Conservation (phyloP, 139 green algal species). For the Chlamydomonas eustigma region DNA sequence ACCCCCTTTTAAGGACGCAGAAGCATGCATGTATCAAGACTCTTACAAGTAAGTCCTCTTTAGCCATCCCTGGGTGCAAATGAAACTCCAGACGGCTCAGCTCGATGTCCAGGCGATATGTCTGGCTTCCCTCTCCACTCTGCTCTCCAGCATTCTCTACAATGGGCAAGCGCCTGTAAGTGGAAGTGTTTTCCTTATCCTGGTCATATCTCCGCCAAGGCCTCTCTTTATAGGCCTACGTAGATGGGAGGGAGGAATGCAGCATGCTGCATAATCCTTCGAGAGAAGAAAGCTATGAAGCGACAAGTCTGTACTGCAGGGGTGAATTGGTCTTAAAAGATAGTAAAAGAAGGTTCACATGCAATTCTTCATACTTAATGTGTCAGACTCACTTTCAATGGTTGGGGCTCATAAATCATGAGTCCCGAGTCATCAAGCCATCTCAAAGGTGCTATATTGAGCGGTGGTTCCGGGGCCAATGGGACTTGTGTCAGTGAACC, state of each 20-base stretch:
- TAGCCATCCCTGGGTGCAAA: constrained; percentile 47
- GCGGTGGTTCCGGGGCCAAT: neutral
- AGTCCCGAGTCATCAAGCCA: constrained; percentile 47
- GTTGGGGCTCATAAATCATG: constrained; percentile 38
- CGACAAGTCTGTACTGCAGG: neutral
- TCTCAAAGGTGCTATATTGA: neutral
- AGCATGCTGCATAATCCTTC: neutral
- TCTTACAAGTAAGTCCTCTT: constrained; percentile 58
- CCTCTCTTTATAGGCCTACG: constrained; percentile 33
- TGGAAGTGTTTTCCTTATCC: constrained; percentile 31
- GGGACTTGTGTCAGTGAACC: neutral
- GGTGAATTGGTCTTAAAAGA: neutral
- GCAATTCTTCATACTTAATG: neutral
- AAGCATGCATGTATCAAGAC: neutral
- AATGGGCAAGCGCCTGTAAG: constrained; percentile 28
- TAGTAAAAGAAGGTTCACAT: neutral
- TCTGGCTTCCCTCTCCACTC: neutral
- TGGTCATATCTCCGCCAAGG: constrained; percentile 44
- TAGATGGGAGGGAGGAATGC: neutral
- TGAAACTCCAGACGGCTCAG: constrained; percentile 52
- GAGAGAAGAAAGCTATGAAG: neutral
- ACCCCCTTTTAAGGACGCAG: too few species aligned
- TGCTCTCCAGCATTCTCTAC: neutral
- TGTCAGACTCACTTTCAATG: constrained; percentile 30
- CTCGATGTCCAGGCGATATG: constrained; percentile 56